These are phyloP conservation scores for Boletellus deceptivus DNA, from an alignment of 1,284 basidiomycete genomes.

Conservation along the genomic window DNA sequence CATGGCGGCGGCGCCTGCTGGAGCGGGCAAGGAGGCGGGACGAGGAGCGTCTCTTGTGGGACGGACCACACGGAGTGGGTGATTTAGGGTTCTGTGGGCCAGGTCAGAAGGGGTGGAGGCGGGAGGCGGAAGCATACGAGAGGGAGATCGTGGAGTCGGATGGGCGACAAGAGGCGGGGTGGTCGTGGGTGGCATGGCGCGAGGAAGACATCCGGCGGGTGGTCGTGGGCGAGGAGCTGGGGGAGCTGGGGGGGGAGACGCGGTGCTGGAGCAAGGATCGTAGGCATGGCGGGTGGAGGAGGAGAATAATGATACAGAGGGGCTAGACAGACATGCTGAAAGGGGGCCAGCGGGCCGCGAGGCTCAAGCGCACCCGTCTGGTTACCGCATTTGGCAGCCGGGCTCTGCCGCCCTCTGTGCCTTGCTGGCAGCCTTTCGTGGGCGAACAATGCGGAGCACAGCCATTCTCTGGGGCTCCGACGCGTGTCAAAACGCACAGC, in stretches of 20 bases:
- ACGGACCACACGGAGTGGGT: constrained; percentile 36
- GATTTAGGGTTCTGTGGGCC: constrained; percentile 35
- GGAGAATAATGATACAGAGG: constrained; percentile 27
- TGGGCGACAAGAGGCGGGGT: constrained; percentile 34
- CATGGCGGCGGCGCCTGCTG: constrained; percentile 38
- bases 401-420: constrained; percentile 11
- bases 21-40: constrained; percentile 27
- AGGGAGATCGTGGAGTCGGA: constrained; percentile 27
- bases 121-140: constrained; percentile 20
- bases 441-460: constrained; percentile 26
- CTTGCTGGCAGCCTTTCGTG: not conserved
- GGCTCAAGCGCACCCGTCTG: constrained; percentile 12
- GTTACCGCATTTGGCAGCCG: constrained; percentile 27
- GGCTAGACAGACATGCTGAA: constrained; percentile 26
- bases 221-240: constrained; percentile 12
- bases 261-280: constrained; percentile 33
- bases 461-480: not conserved
- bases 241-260: constrained; percentile 22
- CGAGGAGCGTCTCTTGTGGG: constrained; percentile 32
- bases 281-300: constrained; percentile 24
- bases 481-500: no score
- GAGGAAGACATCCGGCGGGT: constrained; percentile 10
- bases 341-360: constrained; percentile 22
- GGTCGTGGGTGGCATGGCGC: constrained; percentile 13
- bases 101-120: constrained; percentile 9